These are phyloP conservation scores for Hibiscus tridactylites DNA, from an alignment of 345 rosid species.

Conservation along the genomic window DNA sequence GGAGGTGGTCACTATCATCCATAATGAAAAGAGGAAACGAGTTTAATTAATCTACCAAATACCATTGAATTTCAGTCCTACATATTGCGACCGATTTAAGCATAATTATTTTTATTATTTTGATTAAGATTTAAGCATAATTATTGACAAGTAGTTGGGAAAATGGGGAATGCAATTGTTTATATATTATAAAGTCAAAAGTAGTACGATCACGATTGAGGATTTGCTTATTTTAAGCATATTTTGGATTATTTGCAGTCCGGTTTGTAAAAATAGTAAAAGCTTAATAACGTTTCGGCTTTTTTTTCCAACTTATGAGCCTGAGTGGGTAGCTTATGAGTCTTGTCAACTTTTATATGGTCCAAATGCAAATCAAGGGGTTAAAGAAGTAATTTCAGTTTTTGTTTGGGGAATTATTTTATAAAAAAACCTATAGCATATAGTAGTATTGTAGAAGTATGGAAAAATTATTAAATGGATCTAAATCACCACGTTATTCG, in stretches of 20 bases:
- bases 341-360: too few species aligned
- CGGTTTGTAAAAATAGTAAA: neutral
- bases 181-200: neutral
- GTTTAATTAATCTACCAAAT: neutral
- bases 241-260: neutral
- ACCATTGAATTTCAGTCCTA: neutral
- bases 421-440: too few species aligned
- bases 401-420: too few species aligned
- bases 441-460: too few species aligned
- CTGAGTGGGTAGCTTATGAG: neutral
- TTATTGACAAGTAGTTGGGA: neutral
- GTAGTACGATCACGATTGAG: neutral
- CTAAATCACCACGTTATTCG: too few species aligned
- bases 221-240: neutral
- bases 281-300: too few species aligned
- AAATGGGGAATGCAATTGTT: neutral
- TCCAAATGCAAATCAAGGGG: too few species aligned
- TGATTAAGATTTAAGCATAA: neutral
- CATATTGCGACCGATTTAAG: neutral
- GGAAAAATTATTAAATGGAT: too few species aligned
- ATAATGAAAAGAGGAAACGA: too few species aligned
- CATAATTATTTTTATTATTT: neutral
- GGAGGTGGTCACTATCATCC: too few species aligned
- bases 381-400: too few species aligned
- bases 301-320: neutral